Base-by-base conservation (phyloP, 805 yeast species). In the Nakazawaea holstii region DNA sequence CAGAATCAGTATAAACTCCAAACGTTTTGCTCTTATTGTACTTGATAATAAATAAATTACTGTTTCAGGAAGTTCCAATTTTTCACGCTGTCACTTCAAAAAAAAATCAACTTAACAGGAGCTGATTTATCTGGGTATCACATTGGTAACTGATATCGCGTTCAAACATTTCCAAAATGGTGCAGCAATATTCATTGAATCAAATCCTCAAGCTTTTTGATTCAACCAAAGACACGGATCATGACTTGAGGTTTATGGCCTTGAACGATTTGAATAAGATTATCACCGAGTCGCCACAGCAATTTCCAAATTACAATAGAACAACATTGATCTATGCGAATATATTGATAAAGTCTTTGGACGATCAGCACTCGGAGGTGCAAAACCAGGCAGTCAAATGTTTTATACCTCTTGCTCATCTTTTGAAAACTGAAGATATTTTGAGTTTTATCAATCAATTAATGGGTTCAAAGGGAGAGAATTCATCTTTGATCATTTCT, bases 181-280 rank as follows among this genome's bases (percentile, higher is more conserved):
- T 33, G 8, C 44, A 41, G 27, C 44, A 31, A 10, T 40, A 46
- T 36, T n/a, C 49, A 7, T 17, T 39, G 37, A 46, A 39, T 24
- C 50, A 48, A 13, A 51, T 63, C 8, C 51, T 53, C 17, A 62
- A 58, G 39, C 52, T 65, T 24, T 57, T 66, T 48, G 75, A 73
- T 35, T 71, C 72, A 53, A 77, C 82, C 11, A 68, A 68, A 37
- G 87, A 82, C 53, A 82, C 82, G 2, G 96, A 88, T 56, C 85
- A 94, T 3, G 96, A 88, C 59, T 67, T 85, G 54, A 69, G 96
- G 60, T 88, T 81, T 66, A 88, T 88, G 96, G 95, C 91, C 2
- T 67, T 88, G 47, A 84, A 77, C 55, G 96, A 88, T 58, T 71
- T 87, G 55, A 78, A 75, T 55, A 76, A 76, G 57, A 41, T 44